phyloP scores from a whole-genome alignment of 129 eudicot species.

The Centaurea solstitialis region DNA sequence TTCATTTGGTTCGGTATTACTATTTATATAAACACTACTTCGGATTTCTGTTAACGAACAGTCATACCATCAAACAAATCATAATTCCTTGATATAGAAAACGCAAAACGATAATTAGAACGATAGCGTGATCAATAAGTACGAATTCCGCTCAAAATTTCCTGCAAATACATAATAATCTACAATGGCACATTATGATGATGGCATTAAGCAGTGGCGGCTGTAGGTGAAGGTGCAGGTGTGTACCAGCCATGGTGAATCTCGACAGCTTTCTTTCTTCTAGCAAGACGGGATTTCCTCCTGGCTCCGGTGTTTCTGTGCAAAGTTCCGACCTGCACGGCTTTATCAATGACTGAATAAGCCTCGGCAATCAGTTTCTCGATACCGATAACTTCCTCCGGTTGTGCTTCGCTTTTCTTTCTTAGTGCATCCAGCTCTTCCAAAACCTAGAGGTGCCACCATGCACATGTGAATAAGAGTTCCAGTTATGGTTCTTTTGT shows the following conservation, averaged over 20 bases:
- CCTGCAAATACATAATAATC: conserved; percentile 28
- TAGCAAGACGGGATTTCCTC: conserved; percentile 92
- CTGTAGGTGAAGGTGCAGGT: conserved; percentile 44
- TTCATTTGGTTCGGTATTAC: background rate
- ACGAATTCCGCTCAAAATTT: conserved; percentile 21
- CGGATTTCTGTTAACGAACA: background rate
- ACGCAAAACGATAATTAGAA: background rate
- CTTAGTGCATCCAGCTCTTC: conserved; percentile 61
- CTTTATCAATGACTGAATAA: conserved; percentile 85
- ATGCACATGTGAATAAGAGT: background rate
- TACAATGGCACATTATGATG: conserved; percentile 19
- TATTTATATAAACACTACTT: background rate
- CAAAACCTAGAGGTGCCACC: conserved; percentile 54
- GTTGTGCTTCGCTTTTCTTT: conserved; percentile 71
- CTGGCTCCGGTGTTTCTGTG: conserved; percentile 93
- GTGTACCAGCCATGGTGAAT: conserved; percentile 93
- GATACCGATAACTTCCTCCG: conserved; percentile 70
- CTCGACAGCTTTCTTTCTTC: conserved; percentile 91
- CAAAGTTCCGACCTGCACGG: conserved; percentile 73
- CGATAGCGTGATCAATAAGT: conserved; percentile 16
- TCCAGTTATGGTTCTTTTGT: background rate
- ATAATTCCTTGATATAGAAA: background rate
- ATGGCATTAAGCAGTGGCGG: conserved; percentile 27
- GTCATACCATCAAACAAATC: conserved; percentile 10
- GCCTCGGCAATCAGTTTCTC: conserved; percentile 94